Evolutionary conservation across 23 red algal species (phyloP), one percentile per base, ranked within the genome.

Genomic region (Agarophyton chilense): DNA sequence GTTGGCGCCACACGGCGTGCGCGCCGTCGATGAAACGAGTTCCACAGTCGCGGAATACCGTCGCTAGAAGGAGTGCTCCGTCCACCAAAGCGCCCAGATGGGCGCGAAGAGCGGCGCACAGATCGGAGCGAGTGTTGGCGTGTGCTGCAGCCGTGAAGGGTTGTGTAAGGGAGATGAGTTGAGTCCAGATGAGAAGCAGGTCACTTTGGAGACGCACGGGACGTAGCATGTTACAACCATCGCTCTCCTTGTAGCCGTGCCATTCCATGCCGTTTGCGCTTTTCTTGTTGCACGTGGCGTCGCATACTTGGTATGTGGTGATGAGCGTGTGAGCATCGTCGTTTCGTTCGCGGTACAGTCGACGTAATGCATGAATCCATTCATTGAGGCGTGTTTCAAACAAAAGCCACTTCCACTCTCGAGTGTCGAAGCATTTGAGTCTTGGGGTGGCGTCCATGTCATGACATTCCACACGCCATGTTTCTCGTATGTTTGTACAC

Each of bases 331-430:
- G 61, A 10, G 33, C 61, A 26, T 66, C 61, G 61, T 66, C 61
- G 61, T 38, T 35, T 1, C 61, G 9, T 10, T 32, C 3, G 34
- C 34, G 29, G 14, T 38, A 35, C 61, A 66, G 24, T 35, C 61
- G 61, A 32, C 61, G 61, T 66, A 66, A 38, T 38, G 61, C 61
- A 33, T 34, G 29, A 33, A 66, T 66, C 61, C 61, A 66, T 2
- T 38, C 34, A 26, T 24, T 10, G 24, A 35, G 61, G 12, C 16
- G 61, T 11, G 34, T 38, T 38, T 66, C 61, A 38, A 66, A 66
- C 61, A 66, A 66, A 11, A 66, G 61, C 61, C 61, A 66, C 24
- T 66, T 66, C 61, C 61, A 66, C 61, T 66, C 61, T 66, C 61
- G 61, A 38, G 29, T 32, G 26, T 24, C 2, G 33, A 66, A 66